Percentiles rank a stretch among this genome's conserved stretches.
Conservation (phyloP, 2,329 filamentous ascomycete species). For the Aspergillus sp. region DNA sequence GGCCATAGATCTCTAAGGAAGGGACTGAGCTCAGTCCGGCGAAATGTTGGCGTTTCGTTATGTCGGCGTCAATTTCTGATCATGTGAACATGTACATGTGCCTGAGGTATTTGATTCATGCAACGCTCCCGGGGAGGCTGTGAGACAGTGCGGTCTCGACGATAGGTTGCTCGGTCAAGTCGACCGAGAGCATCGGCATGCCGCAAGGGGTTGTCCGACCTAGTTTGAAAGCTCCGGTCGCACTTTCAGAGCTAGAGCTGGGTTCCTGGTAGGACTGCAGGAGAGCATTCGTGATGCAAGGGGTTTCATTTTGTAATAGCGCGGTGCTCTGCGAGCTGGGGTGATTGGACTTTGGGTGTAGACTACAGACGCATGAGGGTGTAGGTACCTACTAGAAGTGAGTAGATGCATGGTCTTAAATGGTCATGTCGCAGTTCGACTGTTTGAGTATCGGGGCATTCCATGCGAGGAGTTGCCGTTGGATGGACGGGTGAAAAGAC, state of each 20-base stretch:
- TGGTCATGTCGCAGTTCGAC: too few relatives aligned
- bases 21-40: too few relatives aligned
- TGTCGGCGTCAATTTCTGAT: too few relatives aligned
- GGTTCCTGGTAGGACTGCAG: not conserved
- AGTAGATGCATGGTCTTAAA: too few relatives aligned
- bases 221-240: not conserved
- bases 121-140: not conserved
- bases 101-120: not conserved
- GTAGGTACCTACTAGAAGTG: too few relatives aligned
- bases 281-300: not conserved
- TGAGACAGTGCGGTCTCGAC: not conserved
- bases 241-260: not conserved
- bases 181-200: not conserved
- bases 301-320: not conserved
- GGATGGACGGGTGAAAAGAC: not conserved
- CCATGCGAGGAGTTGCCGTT: not conserved
- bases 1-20: too few relatives aligned
- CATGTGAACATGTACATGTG: too few relatives aligned
- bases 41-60: too few relatives aligned
- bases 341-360: not conserved
- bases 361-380: not conserved
- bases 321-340: too few relatives aligned
- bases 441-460: not conserved
- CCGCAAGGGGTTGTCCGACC: not conserved
- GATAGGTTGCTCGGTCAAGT: not conserved